A percentile compares a stretch with the other conserved stretches of the same genome.
Conservation (phyloP, 495 filamentous ascomycete species). For the Pseudotulostoma volvatum region DNA sequence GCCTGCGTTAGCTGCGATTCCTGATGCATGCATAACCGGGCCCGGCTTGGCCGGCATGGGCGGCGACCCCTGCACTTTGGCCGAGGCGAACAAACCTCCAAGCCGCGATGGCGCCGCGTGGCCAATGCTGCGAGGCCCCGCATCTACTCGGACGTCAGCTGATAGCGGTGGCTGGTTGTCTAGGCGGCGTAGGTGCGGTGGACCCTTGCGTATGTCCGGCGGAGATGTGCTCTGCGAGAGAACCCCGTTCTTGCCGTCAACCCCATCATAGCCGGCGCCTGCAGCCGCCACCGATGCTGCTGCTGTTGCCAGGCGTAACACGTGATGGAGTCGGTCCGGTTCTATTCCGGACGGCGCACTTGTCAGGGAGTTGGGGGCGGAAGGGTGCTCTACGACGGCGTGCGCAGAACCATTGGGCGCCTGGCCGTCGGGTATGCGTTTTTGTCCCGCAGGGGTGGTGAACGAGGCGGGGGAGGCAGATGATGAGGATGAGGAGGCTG, state of each 20-base stretch:
- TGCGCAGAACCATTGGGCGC: conserved; percentile 40
- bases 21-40: conserved; percentile 22
- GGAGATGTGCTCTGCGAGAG: conserved; percentile 30
- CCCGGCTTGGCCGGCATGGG: conserved; percentile 16
- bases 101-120: conserved; percentile 24
- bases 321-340: too few relatives aligned
- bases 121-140: conserved; percentile 15
- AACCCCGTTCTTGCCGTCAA: conserved; percentile 22
- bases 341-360: conserved; percentile 30
- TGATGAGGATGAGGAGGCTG: not conserved
- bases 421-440: conserved; percentile 33
- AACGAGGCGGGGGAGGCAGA: conserved; percentile 15
- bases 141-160: conserved; percentile 6
- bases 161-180: conserved; percentile 16
- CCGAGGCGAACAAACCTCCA: conserved; percentile 16
- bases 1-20: conserved; percentile 15
- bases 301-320: too few relatives aligned
- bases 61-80: conserved; percentile 21
- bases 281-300: conserved; percentile 7
- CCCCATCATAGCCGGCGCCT: conserved; percentile 22
- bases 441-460: conserved; percentile 36
- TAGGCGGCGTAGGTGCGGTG: conserved; percentile 13
- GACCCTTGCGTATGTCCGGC: conserved; percentile 29
- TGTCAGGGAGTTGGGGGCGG: conserved; percentile 28
- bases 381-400: conserved; percentile 36